A percentile compares a stretch with the other conserved stretches of the same genome.
These are phyloP conservation scores for Neltuma alba DNA, from an alignment of 306 rosid genomes.

Conservation along the genomic window DNA sequence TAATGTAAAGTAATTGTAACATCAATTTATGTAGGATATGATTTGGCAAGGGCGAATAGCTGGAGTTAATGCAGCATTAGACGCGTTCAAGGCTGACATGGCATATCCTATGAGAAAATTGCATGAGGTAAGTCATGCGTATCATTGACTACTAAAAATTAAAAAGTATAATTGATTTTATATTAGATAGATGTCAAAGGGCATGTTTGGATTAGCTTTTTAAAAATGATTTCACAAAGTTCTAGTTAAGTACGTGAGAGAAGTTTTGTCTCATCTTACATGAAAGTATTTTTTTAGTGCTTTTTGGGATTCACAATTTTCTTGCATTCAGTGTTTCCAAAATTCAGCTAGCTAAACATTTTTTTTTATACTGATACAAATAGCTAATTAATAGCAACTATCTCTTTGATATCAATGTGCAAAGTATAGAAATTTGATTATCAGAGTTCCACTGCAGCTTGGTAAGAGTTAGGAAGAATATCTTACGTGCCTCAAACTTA, in stretches of 20 bases:
- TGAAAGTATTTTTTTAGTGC: too few species aligned
- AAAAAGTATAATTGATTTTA: conserved; percentile 1
- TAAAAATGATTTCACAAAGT: too few species aligned
- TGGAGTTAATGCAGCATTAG: conserved; percentile 79
- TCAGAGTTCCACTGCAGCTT: not conserved
- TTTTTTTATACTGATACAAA: not conserved
- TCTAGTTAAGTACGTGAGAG: too few species aligned
- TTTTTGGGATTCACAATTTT: too few species aligned
- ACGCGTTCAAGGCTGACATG: conserved; percentile 77
- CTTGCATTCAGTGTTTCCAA: not conserved
- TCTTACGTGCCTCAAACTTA: not conserved
- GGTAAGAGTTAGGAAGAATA: conserved; percentile 7
- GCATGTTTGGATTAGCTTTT: too few species aligned
- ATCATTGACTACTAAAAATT: conserved; percentile 20
- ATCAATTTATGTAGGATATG: conserved; percentile 65
- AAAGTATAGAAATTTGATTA: not conserved
- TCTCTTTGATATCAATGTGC: not conserved
- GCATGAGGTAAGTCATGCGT: conserved; percentile 60
- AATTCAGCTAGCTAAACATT: not conserved
- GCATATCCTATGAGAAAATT: conserved; percentile 77
- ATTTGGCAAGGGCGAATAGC: conserved; percentile 91
- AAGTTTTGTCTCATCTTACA: too few species aligned
- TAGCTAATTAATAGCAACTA: not conserved
- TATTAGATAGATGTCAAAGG: not conserved
- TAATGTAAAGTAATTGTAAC: conserved; percentile 25